A percentile compares a stretch with the other conserved stretches of the same genome.
Conservation (phyloP, 2,329 filamentous ascomycete genomes). For the Alternaria ventricosa region DNA sequence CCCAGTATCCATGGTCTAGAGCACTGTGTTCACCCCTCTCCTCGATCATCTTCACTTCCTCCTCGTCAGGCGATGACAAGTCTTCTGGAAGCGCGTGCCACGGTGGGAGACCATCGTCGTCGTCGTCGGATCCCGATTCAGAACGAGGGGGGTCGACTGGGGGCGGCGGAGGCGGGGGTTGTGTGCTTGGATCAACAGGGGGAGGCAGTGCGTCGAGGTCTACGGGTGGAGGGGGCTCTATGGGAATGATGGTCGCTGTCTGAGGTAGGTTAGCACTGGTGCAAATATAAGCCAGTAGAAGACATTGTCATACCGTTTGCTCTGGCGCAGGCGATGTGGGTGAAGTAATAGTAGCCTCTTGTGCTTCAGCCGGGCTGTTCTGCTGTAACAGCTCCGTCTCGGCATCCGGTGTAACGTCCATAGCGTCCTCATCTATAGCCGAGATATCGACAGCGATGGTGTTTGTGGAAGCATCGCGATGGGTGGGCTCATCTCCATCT, state of each 20-base stretch:
- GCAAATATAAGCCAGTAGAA: background rate
- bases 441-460: slow-evolving; percentile 39
- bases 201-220: slow-evolving; percentile 20
- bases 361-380: slow-evolving; percentile 25
- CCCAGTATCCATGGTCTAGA: slow-evolving; percentile 65
- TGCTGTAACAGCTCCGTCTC: slow-evolving; percentile 33
- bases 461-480: slow-evolving; percentile 15
- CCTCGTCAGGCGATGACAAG: slow-evolving; percentile 60
- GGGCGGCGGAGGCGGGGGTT: slow-evolving; percentile 43
- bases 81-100: slow-evolving; percentile 66
- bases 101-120: slow-evolving; percentile 47
- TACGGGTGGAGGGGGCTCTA: slow-evolving; percentile 31
- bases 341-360: slow-evolving; percentile 16
- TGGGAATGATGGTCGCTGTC: slow-evolving; percentile 18
- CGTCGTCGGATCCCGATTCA: slow-evolving; percentile 44
- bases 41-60: slow-evolving; percentile 65
- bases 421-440: slow-evolving; percentile 45
- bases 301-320: slow-evolving; percentile 20
- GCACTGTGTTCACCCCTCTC: slow-evolving; percentile 59
- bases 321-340: slow-evolving; percentile 23
- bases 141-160: slow-evolving; percentile 38
- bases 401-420: slow-evolving; percentile 49
- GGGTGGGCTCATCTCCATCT: slow-evolving; percentile 26
- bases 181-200: slow-evolving; percentile 25
- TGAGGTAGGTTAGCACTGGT: slow-evolving; percentile 6